Evolutionary conservation across 306 rosid genomes (phyloP).

Genomic region (Begonia peltatifolia): DNA sequence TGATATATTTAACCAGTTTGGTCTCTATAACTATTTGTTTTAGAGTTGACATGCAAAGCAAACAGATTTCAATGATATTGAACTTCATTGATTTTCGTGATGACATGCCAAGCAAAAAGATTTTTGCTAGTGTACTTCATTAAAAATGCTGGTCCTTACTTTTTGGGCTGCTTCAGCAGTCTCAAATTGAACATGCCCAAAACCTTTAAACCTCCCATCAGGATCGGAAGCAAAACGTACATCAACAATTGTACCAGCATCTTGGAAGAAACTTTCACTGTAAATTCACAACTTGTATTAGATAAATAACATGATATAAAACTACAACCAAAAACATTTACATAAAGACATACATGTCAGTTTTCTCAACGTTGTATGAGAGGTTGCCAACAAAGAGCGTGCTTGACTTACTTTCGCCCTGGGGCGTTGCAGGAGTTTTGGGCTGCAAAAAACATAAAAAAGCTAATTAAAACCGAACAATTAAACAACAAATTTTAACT

Average conservation of each 20-base stretch:
- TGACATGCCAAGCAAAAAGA: too few relatives aligned
- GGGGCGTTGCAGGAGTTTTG: constrained; percentile 44
- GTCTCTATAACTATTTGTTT: too few relatives aligned
- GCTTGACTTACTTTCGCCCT: constrained; percentile 22
- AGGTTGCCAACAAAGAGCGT: constrained; percentile 70
- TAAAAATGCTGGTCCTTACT: constrained; percentile 14
- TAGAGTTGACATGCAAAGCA: too few relatives aligned
- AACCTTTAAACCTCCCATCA: constrained; percentile 52
- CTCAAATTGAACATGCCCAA: constrained; percentile 77
- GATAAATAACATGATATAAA: not conserved
- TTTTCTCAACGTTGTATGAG: constrained; percentile 22
- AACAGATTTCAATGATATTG: too few relatives aligned
- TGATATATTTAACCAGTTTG: too few relatives aligned
- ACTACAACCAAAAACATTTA: not conserved
- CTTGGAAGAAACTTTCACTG: constrained; percentile 65
- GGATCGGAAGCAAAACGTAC: constrained; percentile 40
- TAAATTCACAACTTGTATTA: not conserved
- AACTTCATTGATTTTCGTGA: too few relatives aligned
- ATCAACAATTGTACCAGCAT: constrained; percentile 49
- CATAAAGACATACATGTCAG: constrained; percentile 48
- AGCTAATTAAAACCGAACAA: not conserved
- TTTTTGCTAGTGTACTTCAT: too few relatives aligned
- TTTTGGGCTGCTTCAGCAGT: constrained; percentile 40
- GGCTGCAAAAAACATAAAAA: constrained; percentile 27
- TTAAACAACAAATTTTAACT: not conserved